A percentile compares a stretch with the other conserved stretches of the same genome.
phyloP scores from a whole-genome alignment of 345 rosid species.

The Syzygium oleosum region DNA sequence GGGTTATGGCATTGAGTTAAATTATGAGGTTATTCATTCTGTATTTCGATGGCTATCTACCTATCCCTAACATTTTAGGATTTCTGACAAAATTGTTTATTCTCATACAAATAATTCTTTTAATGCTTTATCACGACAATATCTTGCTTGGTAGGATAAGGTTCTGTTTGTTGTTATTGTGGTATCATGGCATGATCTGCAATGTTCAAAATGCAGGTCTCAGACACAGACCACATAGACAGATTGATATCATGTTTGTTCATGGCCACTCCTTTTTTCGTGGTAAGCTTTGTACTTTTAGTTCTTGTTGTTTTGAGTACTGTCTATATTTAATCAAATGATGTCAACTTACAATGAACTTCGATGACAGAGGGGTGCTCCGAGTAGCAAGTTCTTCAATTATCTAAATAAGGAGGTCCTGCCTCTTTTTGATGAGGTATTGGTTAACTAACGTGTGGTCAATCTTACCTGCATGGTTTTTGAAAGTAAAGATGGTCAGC shows the following conservation, averaged over 20 bases:
- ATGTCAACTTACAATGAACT: background rate
- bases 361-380: constrained; percentile 68
- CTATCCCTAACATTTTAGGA: background rate
- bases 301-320: background rate
- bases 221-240: constrained; percentile 88
- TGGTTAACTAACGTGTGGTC: background rate
- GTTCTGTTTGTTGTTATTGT: background rate
- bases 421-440: constrained; percentile 91
- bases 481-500: background rate
- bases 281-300: constrained; percentile 36
- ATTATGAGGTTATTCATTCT: background rate
- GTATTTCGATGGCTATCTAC: background rate
- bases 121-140: background rate
- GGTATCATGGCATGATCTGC: background rate
- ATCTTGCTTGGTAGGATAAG: background rate
- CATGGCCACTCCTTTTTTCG: constrained; percentile 89
- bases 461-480: background rate
- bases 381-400: constrained; percentile 82
- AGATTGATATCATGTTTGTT: constrained; percentile 91
- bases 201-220: constrained; percentile 47
- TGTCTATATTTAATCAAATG: background rate
- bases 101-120: background rate
- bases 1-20: background rate
- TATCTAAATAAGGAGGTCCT: constrained; percentile 83
- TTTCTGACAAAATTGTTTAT: background rate